Base-by-base conservation (phyloP, 805 yeast genomes). In the Ogataea paradorogensis region DNA sequence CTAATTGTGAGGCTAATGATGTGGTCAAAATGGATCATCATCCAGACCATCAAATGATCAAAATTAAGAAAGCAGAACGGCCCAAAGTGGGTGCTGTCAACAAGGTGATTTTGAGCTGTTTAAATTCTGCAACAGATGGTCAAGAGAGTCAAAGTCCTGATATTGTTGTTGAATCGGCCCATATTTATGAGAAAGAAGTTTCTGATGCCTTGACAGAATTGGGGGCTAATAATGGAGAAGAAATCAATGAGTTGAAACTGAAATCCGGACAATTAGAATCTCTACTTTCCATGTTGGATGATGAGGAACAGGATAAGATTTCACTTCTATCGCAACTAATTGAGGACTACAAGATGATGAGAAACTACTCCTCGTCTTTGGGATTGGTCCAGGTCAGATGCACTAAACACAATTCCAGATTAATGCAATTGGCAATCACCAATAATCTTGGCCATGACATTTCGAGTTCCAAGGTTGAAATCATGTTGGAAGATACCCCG, bases 1-100 rank as follows among this genome's bases (percentile, higher is more conserved):
- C 67, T 33, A 30, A 47, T 7, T 70, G 76, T 51, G 73, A 70
- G 43, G 36, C 47, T 1, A 38, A 42, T 8, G 50, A 48, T 18
- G 28, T 35, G 18, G 53, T 43, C 32, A 30, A 29, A 4, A 9
- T 16, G 7, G 22, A 27, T 9, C 66, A 62, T 41, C 33, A 33
- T 4, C 30, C 31, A 2, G 31, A 42, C 24, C 67, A 63, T 43
- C 55, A 53, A 15, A 39, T 62, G 55, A 23, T 56, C 10, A 58
- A 56, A 38, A 50, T 62, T 21, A 51, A 45, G 38, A 30, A 39
- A 8, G 39, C 39, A 22, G 52, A 50, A 35, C 26, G 36, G 15
- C 51, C 57, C 8, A 38, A 32, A 16, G n/a, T 20, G 11, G 15
- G 24, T 40, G 16, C n/a, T n/a, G n/a, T 14, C 11, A 26, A 33